These are phyloP conservation scores for Meyerozyma guilliermondii DNA, from an alignment of 1,139 yeast genomes.

Conservation along the genomic window DNA sequence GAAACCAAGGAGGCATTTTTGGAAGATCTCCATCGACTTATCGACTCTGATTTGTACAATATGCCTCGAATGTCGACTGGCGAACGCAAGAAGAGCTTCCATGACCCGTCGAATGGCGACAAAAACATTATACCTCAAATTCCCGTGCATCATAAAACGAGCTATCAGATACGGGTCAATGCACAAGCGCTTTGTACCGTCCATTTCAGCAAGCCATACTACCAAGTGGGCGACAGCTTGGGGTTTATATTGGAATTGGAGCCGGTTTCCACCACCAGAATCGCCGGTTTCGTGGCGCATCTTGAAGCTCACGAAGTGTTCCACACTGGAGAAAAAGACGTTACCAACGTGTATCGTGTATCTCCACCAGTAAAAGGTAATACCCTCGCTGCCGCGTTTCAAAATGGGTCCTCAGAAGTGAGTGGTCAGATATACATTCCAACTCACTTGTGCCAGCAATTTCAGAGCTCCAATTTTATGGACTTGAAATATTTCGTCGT, in stretches of 20 bases:
- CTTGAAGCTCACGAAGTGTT: slow-evolving; percentile 39
- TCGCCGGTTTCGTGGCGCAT: slow-evolving; percentile 31
- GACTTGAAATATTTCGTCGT: slow-evolving; percentile 34
- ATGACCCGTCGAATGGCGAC: slow-evolving; percentile 11
- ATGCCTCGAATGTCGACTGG: slow-evolving; percentile 30
- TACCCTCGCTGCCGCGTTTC: slow-evolving; percentile 19
- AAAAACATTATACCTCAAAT: slow-evolving; percentile 20
- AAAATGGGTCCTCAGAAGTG: slow-evolving; percentile 9
- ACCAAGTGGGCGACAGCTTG: slow-evolving; percentile 11
- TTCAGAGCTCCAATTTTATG: slow-evolving; percentile 33
- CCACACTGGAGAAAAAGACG: slow-evolving; percentile 17
- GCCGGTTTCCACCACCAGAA: slow-evolving; percentile 15
- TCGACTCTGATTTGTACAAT: slow-evolving; percentile 29
- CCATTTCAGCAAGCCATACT: slow-evolving; percentile 10
- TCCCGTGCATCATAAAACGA: slow-evolving; percentile 29
- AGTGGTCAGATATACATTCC: slow-evolving; percentile 32
- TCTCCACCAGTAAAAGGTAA: slow-evolving; percentile 35
- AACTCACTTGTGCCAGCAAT: slow-evolving; percentile 28
- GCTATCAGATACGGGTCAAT: slow-evolving; percentile 35
- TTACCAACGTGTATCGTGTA: slow-evolving; percentile 30
- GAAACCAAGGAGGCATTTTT: slow-evolving; percentile 20
- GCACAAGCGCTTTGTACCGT: slow-evolving; percentile 29
- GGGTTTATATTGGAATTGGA: slow-evolving; percentile 19
- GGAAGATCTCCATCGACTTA: slow-evolving; percentile 27
- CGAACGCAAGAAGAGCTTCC: slow-evolving; percentile 26